Conservation (phyloP, 495 filamentous ascomycete genomes). For the Tuber calosporum region DNA sequence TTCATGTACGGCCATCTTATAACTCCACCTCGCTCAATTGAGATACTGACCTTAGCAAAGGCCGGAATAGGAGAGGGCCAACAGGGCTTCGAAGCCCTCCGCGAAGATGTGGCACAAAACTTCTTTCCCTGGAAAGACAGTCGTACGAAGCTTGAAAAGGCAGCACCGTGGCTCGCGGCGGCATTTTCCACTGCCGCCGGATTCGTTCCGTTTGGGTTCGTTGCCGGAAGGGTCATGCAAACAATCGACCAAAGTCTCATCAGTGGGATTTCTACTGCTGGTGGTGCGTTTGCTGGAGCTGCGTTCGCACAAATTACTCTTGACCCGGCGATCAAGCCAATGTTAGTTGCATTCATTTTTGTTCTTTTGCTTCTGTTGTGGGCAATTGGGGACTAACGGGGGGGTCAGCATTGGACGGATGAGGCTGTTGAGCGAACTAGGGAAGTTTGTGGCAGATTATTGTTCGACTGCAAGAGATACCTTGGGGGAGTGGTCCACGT, state of each 20-base stretch:
- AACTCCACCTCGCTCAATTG: background rate
- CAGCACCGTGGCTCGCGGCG: background rate
- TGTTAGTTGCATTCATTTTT: background rate
- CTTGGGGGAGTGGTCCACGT: background rate
- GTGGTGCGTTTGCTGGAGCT: background rate
- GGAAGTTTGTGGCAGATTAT: background rate
- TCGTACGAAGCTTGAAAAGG: background rate
- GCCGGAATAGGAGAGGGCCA: background rate
- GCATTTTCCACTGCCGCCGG: background rate
- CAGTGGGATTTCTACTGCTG: background rate
- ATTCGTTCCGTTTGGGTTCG: background rate
- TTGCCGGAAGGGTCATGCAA: background rate
- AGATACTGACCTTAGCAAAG: background rate
- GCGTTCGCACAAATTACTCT: background rate
- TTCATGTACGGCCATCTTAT: background rate
- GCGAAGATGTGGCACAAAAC: background rate
- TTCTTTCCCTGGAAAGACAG: background rate
- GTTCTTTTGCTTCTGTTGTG: background rate
- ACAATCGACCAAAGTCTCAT: background rate
- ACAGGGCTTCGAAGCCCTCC: background rate
- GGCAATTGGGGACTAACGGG: background rate
- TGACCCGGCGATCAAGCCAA: background rate
- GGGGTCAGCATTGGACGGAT: background rate
- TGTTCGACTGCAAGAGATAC: background rate
- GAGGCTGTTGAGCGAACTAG: background rate